Conservation (phyloP, 2,329 filamentous ascomycete genomes). For the Aspergillus udagawae region DNA sequence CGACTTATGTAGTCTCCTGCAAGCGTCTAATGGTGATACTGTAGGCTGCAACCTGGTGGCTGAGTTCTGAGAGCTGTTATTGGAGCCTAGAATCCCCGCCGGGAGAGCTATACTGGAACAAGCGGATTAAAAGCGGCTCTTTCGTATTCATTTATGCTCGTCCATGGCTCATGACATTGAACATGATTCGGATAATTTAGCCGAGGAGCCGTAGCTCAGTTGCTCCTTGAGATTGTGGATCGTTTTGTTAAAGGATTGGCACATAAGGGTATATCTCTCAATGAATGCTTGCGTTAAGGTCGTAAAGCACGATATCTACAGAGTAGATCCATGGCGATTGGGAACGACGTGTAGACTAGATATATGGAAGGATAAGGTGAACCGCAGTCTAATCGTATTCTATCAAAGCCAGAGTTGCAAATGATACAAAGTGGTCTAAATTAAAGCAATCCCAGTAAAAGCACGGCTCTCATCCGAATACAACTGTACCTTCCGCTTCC, state of each 20-base stretch:
- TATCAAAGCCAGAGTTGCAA: too few relatives aligned
- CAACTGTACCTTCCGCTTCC: conserved; percentile 13
- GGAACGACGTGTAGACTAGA: too few relatives aligned
- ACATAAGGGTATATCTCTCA: too few relatives aligned
- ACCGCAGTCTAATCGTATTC: too few relatives aligned
- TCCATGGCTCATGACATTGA: not conserved
- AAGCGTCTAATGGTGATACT: not conserved
- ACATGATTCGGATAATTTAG: not conserved
- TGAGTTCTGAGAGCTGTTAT: not conserved
- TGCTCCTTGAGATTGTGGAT: too few relatives aligned
- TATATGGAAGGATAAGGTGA: too few relatives aligned
- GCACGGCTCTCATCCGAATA: conserved; percentile 13
- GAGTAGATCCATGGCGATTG: too few relatives aligned
- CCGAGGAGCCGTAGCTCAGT: not conserved
- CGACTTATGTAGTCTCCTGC: not conserved
- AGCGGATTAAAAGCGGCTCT: not conserved
- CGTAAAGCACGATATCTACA: too few relatives aligned
- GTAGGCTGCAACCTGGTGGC: not conserved
- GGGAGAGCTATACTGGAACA: too few relatives aligned
- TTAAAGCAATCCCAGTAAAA: conserved; percentile 16
- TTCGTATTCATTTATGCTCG: not conserved
- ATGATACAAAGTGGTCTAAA: not conserved
- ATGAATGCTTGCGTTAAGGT: too few relatives aligned
- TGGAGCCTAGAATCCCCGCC: not conserved
- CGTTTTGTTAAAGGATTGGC: too few relatives aligned